Conservation (phyloP, 495 filamentous ascomycete species). For the Aspergillus taichungensis region DNA sequence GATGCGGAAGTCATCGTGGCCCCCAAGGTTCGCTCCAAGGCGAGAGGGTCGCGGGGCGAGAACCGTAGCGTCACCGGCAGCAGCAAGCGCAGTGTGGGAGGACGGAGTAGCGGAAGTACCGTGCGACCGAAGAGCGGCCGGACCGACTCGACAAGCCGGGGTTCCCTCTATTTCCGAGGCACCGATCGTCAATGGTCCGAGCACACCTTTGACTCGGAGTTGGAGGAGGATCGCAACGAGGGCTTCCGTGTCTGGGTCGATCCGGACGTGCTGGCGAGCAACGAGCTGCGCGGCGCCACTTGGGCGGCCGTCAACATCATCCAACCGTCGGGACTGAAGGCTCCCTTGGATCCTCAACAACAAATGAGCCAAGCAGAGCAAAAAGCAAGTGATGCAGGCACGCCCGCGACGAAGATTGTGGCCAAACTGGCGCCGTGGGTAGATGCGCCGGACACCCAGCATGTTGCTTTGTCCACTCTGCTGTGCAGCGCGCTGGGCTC, state of each 20-base stretch:
- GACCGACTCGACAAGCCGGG: slow-evolving; percentile 49
- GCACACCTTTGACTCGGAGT: slow-evolving; percentile 64
- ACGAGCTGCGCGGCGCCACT: slow-evolving; percentile 59
- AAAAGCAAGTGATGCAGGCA: slow-evolving; percentile 45
- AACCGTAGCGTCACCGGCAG: slow-evolving; percentile 64
- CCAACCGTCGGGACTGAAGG: slow-evolving; percentile 68
- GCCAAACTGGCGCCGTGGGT: slow-evolving; percentile 72
- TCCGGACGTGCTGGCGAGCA: slow-evolving; percentile 56
- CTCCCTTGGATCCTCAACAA: slow-evolving; percentile 65
- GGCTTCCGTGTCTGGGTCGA: slow-evolving; percentile 80
- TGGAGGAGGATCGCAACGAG: slow-evolving; percentile 38
- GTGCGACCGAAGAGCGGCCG: slow-evolving; percentile 49
- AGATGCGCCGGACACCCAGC: slow-evolving; percentile 72
- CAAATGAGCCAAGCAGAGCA: slow-evolving; percentile 53
- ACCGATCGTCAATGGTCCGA: slow-evolving; percentile 56
- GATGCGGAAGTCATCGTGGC: slow-evolving; percentile 96
- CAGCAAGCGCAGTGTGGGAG: slow-evolving; percentile 61
- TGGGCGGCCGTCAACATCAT: slow-evolving; percentile 72
- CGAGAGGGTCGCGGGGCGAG: slow-evolving; percentile 44
- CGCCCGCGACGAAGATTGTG: slow-evolving; percentile 60
- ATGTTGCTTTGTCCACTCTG: slow-evolving; percentile 65
- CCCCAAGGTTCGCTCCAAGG: slow-evolving; percentile 68
- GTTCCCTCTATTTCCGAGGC: slow-evolving; percentile 66
- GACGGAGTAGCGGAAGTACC: slow-evolving; percentile 62
- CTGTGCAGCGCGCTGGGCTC: slow-evolving; percentile 64